Conservation (phyloP, 148 eudicot genomes). For the Pouteria glomerata region DNA sequence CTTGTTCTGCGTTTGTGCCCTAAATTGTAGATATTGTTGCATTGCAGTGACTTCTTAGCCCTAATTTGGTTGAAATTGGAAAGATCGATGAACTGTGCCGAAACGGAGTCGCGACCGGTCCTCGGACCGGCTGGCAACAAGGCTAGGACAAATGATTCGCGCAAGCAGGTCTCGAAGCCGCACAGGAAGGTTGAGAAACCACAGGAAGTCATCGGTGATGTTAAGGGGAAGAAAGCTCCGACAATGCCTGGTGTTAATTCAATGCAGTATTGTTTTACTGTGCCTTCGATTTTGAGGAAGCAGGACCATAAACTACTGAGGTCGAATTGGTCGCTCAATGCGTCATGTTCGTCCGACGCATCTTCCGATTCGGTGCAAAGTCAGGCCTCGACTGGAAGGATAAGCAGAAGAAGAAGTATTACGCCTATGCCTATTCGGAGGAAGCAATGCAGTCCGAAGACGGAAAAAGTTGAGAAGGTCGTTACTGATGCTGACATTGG, state of each 20-base stretch:
- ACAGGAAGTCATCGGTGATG: slow-evolving; percentile 20
- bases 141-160: neutral
- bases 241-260: slow-evolving; percentile 20
- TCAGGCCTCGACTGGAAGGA: slow-evolving; percentile 78
- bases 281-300: slow-evolving; percentile 43
- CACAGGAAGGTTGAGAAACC: slow-evolving; percentile 37
- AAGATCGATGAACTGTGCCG: slow-evolving; percentile 42
- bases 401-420: slow-evolving; percentile 32
- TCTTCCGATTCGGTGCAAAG: slow-evolving; percentile 80
- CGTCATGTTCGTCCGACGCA: slow-evolving; percentile 91
- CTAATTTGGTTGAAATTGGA: neutral
- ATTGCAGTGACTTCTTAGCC: neutral
- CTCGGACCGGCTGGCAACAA: slow-evolving; percentile 63
- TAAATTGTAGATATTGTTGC: neutral
- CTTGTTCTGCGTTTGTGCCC: neutral
- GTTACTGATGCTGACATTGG: slow-evolving; percentile 25
- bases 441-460: slow-evolving; percentile 35
- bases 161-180: slow-evolving; percentile 32
- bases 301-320: slow-evolving; percentile 36
- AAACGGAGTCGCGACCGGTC: slow-evolving; percentile 48
- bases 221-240: slow-evolving; percentile 33
- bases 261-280: slow-evolving; percentile 22
- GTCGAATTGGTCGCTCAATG: slow-evolving; percentile 65
- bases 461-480: slow-evolving; percentile 26
- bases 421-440: slow-evolving; percentile 25